These are phyloP conservation scores for Pseudogymnoascus sp. DNA, from an alignment of 2,329 filamentous ascomycete genomes.

Conservation along the genomic window DNA sequence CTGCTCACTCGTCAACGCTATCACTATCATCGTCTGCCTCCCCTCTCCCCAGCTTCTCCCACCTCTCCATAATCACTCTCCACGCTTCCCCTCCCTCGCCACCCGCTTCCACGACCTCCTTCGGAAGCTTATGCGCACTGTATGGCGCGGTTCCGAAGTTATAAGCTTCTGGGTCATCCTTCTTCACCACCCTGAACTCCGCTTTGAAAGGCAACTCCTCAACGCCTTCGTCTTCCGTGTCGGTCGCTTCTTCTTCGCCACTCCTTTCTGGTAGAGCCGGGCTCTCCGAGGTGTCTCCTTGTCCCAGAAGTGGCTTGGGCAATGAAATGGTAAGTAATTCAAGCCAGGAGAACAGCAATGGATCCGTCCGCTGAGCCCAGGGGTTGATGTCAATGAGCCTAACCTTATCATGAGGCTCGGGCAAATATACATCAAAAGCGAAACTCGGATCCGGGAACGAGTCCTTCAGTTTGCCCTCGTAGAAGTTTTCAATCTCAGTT, in stretches of 20 bases:
- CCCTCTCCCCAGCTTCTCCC: constrained; percentile 52
- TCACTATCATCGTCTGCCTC: constrained; percentile 31
- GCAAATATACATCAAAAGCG: constrained; percentile 87
- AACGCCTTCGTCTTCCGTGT: constrained; percentile 41
- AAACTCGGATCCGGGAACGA: constrained; percentile 82
- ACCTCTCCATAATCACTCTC: constrained; percentile 71
- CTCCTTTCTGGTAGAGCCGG: constrained; percentile 27
- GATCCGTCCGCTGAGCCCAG: constrained; percentile 85
- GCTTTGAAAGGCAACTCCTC: constrained; percentile 55
- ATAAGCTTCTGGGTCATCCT: constrained; percentile 82
- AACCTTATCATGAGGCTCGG: constrained; percentile 49
- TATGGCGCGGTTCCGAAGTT: constrained; percentile 81
- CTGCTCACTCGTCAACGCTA: not conserved
- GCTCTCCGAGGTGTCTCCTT: constrained; percentile 28
- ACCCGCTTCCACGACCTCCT: constrained; percentile 75
- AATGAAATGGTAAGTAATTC: constrained; percentile 72
- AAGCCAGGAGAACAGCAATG: constrained; percentile 80
- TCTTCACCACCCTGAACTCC: constrained; percentile 74
- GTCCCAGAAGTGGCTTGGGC: constrained; percentile 49
- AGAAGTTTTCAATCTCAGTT: constrained; percentile 67
- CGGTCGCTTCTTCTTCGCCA: constrained; percentile 30
- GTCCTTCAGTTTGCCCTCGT: constrained; percentile 63
- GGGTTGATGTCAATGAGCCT: constrained; percentile 93
- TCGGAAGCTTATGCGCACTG: constrained; percentile 90
- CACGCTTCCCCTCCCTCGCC: constrained; percentile 65